Evolutionary conservation across 352 stramenopile species (phyloP), one percentile per base, ranked within the genome.

Genomic region (Phytopythium litorale): DNA sequence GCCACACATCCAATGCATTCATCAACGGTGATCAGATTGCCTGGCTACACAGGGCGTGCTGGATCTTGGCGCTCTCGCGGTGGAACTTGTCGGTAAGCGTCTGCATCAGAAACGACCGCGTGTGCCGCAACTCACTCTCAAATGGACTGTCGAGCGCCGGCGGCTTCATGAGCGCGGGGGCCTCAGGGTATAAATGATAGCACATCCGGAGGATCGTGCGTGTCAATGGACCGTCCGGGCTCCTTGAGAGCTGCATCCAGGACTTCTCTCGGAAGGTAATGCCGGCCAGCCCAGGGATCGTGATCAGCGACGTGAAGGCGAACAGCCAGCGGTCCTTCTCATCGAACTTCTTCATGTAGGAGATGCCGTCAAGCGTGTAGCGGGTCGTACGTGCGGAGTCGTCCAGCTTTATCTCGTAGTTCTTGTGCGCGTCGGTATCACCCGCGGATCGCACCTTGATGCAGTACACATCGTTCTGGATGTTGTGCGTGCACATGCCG

Each of bases 171-270:
- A 60, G 50, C 8, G 50, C 58, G 7, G 63, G 28, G 13, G 51
- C 35, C 48, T 72, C 66, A 15, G 70, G 60, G 33, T 71, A 72
- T 11, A 73, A 32, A 32, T 73, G 70, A 42, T 73, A 76, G 50
- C 66, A 76, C 4, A 58, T 68, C 18, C 70, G 66, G 49, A 65
- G 35, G 9, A 76, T 63, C 0, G 70, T 64, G 7, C 61, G 62
- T 12, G 60, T 60, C 4, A 58, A 42, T 15, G 70, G 60, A 18
- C 73, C 59, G 4, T 60, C 64, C 15, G 61, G 65, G 37, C 65
- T 71, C 5, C 70, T 57, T 6, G 66, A 67, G 16, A 76, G 70
- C 30, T 73, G 67, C 60, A 76, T 68, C 70, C 70, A 76, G 42
- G 60, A 72, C 43, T 62, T 63, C 16, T 71, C 64, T 7, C 64